A percentile compares a stretch with the other conserved stretches of the same genome.
These are phyloP conservation scores for Castanea crenata DNA, from an alignment of 306 rosid species.

Conservation along the genomic window DNA sequence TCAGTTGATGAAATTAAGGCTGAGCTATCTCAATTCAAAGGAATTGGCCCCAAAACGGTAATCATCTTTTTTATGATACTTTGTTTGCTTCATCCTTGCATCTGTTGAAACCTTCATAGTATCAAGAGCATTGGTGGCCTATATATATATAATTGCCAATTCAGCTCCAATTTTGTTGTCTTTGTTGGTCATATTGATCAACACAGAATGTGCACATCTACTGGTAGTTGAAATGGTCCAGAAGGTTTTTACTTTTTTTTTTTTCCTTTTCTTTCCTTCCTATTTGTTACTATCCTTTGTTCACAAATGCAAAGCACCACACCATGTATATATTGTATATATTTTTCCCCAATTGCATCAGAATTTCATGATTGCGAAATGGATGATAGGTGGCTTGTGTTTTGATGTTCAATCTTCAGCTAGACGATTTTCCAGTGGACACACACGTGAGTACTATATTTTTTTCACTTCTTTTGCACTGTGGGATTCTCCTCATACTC, in stretches of 20 bases:
- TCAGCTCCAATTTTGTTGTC: neutral
- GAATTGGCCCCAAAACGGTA: constrained; percentile 94
- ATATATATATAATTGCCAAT: neutral
- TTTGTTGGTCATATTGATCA: neutral
- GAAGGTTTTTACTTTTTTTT: neutral
- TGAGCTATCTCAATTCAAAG: constrained; percentile 78
- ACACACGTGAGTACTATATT: constrained; percentile 67
- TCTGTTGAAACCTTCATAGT: neutral
- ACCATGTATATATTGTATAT: neutral
- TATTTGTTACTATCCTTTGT: neutral
- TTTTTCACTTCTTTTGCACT: constrained; percentile 12
- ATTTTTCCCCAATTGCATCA: neutral
- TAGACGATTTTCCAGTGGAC: constrained; percentile 92
- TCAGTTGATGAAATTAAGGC: constrained; percentile 65
- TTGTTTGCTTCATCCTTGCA: neutral
- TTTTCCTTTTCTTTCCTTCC: neutral
- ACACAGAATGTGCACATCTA: neutral
- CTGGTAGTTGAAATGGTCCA: neutral
- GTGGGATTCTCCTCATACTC: neutral
- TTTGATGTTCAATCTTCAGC: constrained; percentile 72
- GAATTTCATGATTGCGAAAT: neutral
- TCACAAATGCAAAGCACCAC: neutral
- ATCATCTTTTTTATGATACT: constrained; percentile 19
- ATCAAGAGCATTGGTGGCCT: neutral
- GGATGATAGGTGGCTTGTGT: constrained; percentile 47